Base-by-base conservation (phyloP, 176 grass and related monocot genomes). In the Eleusine indica region DNA sequence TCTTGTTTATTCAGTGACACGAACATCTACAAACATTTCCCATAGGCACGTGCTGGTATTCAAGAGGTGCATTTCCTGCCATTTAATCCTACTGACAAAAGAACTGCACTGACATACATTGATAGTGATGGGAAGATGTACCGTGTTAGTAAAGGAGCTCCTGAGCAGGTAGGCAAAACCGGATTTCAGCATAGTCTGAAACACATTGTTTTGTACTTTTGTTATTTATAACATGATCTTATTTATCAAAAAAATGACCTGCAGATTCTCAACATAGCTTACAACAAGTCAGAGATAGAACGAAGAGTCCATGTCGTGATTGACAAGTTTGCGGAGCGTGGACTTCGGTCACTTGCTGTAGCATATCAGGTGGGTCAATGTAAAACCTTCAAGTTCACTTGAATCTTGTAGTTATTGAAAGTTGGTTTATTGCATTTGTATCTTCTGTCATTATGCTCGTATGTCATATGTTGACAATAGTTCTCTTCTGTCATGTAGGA, bases 1-100 rank as follows among this genome's bases (percentile, higher is more conserved):
- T 18, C 58, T 71, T 47, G 13, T 4, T 69, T 64, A 85, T 74
- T 9, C 68, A 42, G 39, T 75, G 47, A 74, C 38, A 67, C 69
- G 19, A 69, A 2, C 38, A 9, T 49, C 19, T 49, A 19, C 5
- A 2, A 61, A 30, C 19, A 76, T 58, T 82, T 76, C 28, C 16
- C 1, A 14, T 70, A 94, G 90, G 93, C 93, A 56, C 84, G 93
- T 29, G 88, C 90, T 78, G 90, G 90, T 67, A 88, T 92, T 77
- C 86, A 95, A 87, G 93, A 95, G 51, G 21, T 95, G 62, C 93
- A 95, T 78, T 95, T 95, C 61, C 71, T 95, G 37, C 93, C 93
- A 46, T 92, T 95, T 37, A 95, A 95, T 84, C 93, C 93, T 49
- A 92, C 90, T 29, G 93, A 95, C 83, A 95, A 95, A 68, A 92